Conservation (phyloP, 1,284 basidiomycete genomes). For the Stygiomarasmius scandens region DNA sequence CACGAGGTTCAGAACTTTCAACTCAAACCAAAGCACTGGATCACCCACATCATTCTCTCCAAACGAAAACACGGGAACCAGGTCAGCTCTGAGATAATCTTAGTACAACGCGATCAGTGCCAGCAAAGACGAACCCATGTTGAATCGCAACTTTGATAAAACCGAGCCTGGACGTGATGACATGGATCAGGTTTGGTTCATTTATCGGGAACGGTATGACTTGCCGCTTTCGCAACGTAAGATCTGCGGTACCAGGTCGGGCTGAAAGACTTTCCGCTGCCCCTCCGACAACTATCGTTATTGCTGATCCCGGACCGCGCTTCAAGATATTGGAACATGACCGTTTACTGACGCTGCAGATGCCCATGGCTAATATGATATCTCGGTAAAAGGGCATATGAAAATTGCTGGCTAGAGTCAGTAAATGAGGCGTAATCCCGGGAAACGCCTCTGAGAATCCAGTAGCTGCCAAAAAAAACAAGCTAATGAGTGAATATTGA, state of each 20-base stretch:
- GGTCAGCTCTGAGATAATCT: slow-evolving; percentile 54
- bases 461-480: slow-evolving; percentile 62
- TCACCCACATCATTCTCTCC: slow-evolving; percentile 93
- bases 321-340: slow-evolving; percentile 90
- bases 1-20: slow-evolving; percentile 7
- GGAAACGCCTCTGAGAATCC: slow-evolving; percentile 93
- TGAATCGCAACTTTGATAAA: slow-evolving; percentile 98
- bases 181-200: background rate
- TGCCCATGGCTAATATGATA: slow-evolving; percentile 81
- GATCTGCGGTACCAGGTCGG: slow-evolving; percentile 91
- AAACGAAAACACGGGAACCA: slow-evolving; percentile 96
- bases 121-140: slow-evolving; percentile 71
- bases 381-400: slow-evolving; percentile 93
- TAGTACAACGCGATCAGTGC: background rate
- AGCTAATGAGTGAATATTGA: too few species aligned
- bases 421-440: slow-evolving; percentile 89
- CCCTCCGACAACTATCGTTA: slow-evolving; percentile 96
- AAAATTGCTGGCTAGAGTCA: slow-evolving; percentile 93
- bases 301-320: slow-evolving; percentile 71
- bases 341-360: slow-evolving; percentile 89
- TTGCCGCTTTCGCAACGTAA: slow-evolving; percentile 83
- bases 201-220: slow-evolving; percentile 19
- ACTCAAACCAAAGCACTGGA: background rate
- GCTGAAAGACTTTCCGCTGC: slow-evolving; percentile 94
- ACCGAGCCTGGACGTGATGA: slow-evolving; percentile 73